A percentile compares a stretch with the other conserved stretches of the same genome.
These are phyloP conservation scores for Anthoceros angustus DNA, from an alignment of 225 moss, liverwort and hornwort species.

Conservation along the genomic window DNA sequence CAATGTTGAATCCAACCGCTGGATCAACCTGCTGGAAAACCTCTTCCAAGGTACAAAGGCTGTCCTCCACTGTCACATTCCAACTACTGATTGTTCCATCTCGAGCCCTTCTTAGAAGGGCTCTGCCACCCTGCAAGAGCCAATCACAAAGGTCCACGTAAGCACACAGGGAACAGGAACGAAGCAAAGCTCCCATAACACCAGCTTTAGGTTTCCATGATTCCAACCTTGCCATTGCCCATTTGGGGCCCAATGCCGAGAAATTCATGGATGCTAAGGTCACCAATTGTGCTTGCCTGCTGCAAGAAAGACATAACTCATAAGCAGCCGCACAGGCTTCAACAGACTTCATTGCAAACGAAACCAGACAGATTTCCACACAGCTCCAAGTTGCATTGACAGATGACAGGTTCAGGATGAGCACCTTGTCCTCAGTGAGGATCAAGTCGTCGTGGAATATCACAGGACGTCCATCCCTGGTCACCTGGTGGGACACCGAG, in stretches of 20 bases:
- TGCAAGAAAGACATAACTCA: background rate
- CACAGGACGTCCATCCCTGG: slow-evolving; percentile 54
- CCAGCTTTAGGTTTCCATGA: background rate
- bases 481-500: slow-evolving; percentile 28
- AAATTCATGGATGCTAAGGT: slow-evolving; percentile 49
- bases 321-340: background rate
- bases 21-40: slow-evolving; percentile 39
- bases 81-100: slow-evolving; percentile 32
- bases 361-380: background rate
- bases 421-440: slow-evolving; percentile 27
- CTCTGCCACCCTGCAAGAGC: slow-evolving; percentile 27
- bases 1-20: slow-evolving; percentile 64
- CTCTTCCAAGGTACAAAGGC: slow-evolving; percentile 55
- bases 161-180: background rate
- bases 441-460: slow-evolving; percentile 75
- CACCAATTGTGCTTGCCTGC: slow-evolving; percentile 25
- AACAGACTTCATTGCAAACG: background rate
- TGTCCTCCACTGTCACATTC: slow-evolving; percentile 48
- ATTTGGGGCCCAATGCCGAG: slow-evolving; percentile 54
- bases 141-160: background rate
- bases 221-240: slow-evolving; percentile 25
- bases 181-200: too few species aligned
- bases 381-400: background rate
- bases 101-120: slow-evolving; percentile 19
- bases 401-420: background rate